Evolutionary conservation across 306 rosid species (phyloP).

Genomic region (Cyclanthera cordifolia): DNA sequence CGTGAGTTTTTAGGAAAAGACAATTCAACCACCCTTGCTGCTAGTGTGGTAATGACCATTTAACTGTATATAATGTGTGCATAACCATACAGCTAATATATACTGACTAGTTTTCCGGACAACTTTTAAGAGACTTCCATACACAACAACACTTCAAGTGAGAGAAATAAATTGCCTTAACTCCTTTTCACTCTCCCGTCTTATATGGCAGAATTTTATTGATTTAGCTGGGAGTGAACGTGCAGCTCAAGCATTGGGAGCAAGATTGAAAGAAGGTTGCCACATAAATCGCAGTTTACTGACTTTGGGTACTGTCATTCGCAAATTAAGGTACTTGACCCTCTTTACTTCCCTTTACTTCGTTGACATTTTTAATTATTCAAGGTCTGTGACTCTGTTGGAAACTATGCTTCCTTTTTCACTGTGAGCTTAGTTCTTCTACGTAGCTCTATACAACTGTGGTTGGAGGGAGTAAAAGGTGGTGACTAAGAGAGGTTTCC

Average conservation of each 20-base stretch:
- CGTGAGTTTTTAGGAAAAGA: constrained; percentile 89
- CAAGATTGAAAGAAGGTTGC: constrained; percentile 93
- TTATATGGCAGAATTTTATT: constrained; percentile 75
- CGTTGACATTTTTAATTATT: not conserved
- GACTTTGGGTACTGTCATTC: constrained; percentile 87
- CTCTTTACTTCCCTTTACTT: constrained; percentile 22
- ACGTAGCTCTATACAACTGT: not conserved
- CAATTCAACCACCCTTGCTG: constrained; percentile 77
- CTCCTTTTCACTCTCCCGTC: constrained; percentile 4
- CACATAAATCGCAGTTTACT: constrained; percentile 97
- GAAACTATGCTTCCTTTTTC: not conserved
- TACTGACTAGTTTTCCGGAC: not conserved
- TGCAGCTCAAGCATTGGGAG: constrained; percentile 84
- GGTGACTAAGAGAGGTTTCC: too few species aligned
- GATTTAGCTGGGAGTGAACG: constrained; percentile 99
- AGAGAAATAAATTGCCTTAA: not conserved
- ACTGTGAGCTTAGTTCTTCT: not conserved
- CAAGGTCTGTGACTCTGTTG: not conserved
- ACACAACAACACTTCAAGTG: not conserved
- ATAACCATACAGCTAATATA: not conserved
- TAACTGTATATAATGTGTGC: not conserved
- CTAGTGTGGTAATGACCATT: constrained; percentile 66
- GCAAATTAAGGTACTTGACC: constrained; percentile 73
- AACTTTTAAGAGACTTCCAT: not conserved
- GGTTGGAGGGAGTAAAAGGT: too few species aligned